Evolutionary conservation across 2,329 filamentous ascomycete species (phyloP).

Genomic region (Orbilia javanica): DNA sequence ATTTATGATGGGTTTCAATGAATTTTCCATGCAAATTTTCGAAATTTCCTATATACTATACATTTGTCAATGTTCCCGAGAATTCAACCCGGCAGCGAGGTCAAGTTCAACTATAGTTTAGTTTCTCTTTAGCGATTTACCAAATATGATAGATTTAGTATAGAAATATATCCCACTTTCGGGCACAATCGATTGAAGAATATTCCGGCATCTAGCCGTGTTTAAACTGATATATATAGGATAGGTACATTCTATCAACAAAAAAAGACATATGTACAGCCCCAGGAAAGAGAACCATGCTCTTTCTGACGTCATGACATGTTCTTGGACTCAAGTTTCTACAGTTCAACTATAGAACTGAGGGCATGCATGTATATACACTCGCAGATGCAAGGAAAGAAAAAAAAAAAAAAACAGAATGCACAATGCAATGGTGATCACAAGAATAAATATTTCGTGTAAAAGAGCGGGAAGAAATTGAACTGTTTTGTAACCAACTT

Average conservation of each 20-base stretch:
- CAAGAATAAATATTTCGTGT: slow-evolving; percentile 9
- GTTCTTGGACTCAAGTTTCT: not conserved
- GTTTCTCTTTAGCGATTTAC: too few species aligned
- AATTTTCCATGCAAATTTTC: too few species aligned
- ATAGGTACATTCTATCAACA: slow-evolving; percentile 10
- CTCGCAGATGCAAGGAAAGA: slow-evolving; percentile 22
- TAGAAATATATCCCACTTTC: too few species aligned
- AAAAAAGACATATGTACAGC: slow-evolving; percentile 29
- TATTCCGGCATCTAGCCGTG: not conserved
- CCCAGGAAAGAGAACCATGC: not conserved
- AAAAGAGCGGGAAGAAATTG: slow-evolving; percentile 17
- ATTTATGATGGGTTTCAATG: too few species aligned
- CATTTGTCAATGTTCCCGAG: too few species aligned
- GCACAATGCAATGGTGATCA: not conserved
- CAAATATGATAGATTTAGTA: too few species aligned
- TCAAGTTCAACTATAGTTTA: too few species aligned
- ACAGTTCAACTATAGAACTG: slow-evolving; percentile 8
- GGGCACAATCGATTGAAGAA: too few species aligned
- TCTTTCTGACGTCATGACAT: not conserved
- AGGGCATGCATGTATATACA: slow-evolving; percentile 35
- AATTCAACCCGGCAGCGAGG: too few species aligned
- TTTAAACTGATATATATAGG: not conserved
- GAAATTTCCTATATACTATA: too few species aligned
- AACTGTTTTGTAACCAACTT: slow-evolving; percentile 1
- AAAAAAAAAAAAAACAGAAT: slow-evolving; percentile 14